Evolutionary conservation across 192 early-diverging fungal genomes (phyloP), one percentile per base, ranked within the genome.

Genomic region (Funneliformis geosporum): DNA sequence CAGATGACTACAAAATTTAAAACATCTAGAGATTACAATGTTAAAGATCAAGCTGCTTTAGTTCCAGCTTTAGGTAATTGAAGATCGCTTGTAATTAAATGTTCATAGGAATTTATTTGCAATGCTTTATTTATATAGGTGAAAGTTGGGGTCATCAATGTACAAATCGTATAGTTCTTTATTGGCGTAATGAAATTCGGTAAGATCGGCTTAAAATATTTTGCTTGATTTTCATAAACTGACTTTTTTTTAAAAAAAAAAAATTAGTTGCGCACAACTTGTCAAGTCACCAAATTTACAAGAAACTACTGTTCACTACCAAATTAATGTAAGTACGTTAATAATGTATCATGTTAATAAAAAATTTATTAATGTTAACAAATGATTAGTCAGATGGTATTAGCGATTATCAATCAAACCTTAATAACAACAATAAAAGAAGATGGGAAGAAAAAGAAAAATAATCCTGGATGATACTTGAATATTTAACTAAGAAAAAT

Each of bases 401-500:
- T 50, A n/a, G 70, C 27, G 70, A 72, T 14, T 72, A 40, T 43
- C 67, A 21, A 55, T 14, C 50, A 55, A 18, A 55, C 5, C 21
- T 18, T 21, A 16, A 7, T 55, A 55, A 21, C 16, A 55, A 21
- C 16, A 2, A 16, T 5, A 55, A 55, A 55, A 55, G 50, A 55
- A 55, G 18, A 55, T 55, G 50, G 50, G 50, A 85, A 50, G n/a
- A 79, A 84, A 80, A 82, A n/a, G n/a, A 33, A 33, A 33, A 33
- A 33, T 33, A 0, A 33, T 33, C 2, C 33, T 2, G 33, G 33
- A 33, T 33, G 2, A 33, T 33, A 33, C 33, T 33, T 33, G 33
- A 33, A 33, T 33, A 33, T 33, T 33, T 33, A n/a, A n/a, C n/a
- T n/a, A 33, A 33, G 2, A 33, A 33, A 33, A 33, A 33, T 33